phyloP scores from a whole-genome alignment of 2,329 filamentous ascomycete genomes.

The Fusarium mundagurra region DNA sequence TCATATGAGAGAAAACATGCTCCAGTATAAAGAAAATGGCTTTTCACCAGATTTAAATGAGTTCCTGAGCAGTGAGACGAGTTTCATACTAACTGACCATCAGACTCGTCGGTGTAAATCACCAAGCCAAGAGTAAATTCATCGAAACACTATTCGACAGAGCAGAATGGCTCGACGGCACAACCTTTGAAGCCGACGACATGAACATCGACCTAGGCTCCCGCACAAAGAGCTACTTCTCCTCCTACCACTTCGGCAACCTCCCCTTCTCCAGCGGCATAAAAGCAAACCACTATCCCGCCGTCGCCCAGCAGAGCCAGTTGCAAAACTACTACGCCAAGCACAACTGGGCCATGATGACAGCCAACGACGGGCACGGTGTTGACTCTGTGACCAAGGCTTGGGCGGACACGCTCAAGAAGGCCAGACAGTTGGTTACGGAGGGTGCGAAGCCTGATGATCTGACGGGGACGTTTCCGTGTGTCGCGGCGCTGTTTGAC shows the following conservation, averaged over 20 bases:
- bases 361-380: slow-evolving; percentile 10
- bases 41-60: too few species aligned
- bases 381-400: slow-evolving; percentile 15
- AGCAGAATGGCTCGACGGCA: slow-evolving; percentile 6
- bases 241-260: slow-evolving; percentile 21
- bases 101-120: neutral
- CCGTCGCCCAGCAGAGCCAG: slow-evolving; percentile 3
- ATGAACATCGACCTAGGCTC: neutral
- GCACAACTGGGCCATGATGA: slow-evolving; percentile 28
- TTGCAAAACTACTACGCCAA: slow-evolving; percentile 18
- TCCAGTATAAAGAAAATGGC: too few species aligned
- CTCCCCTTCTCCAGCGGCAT: slow-evolving; percentile 26
- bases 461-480: slow-evolving; percentile 8
- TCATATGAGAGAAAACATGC: neutral
- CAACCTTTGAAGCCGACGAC: neutral
- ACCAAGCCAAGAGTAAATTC: slow-evolving; percentile 1
- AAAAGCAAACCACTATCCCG: slow-evolving; percentile 27
- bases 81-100: neutral
- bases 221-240: neutral
- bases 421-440: slow-evolving; percentile 8
- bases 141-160: slow-evolving; percentile 19
- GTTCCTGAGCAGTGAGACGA: neutral
- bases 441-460: slow-evolving; percentile 5
- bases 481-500: slow-evolving; percentile 20
- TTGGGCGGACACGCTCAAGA: slow-evolving; percentile 21